Conservation (phyloP, 176 grass and related monocot species). For the Phragmites australis region DNA sequence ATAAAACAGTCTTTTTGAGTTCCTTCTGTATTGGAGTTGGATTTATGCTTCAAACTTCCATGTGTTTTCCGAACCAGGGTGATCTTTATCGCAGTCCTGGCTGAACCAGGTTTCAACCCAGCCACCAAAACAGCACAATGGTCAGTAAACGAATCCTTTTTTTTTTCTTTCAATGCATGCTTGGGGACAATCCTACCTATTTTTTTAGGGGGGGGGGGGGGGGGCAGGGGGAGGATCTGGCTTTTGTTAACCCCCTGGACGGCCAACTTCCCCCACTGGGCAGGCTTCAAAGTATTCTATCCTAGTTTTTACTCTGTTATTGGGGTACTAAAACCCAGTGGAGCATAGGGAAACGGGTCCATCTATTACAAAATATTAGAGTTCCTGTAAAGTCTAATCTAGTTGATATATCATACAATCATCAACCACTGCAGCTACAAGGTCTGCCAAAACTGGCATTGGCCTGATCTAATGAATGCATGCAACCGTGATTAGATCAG, state of each 20-base stretch:
- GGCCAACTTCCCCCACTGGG: neutral
- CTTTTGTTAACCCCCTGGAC: neutral
- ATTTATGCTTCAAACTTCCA: constrained; percentile 4
- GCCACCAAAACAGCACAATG: neutral
- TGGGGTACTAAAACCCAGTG: neutral
- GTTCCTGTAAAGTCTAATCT: neutral
- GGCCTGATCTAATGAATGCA: neutral
- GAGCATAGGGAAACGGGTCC: neutral
- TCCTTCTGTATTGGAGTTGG: neutral
- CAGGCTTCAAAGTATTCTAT: neutral
- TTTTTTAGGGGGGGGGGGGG: too few relatives aligned
- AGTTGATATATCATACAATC: neutral
- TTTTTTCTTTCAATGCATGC: neutral
- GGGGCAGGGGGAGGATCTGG: neutral
- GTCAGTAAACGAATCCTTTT: neutral
- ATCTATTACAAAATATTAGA: neutral
- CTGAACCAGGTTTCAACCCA: neutral
- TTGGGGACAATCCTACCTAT: neutral
- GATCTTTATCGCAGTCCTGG: neutral
- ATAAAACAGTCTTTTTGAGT: constrained; percentile 10
- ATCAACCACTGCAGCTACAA: neutral
- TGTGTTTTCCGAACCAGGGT: neutral
- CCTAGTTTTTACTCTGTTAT: neutral
- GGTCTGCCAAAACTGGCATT: neutral
- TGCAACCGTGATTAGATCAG: neutral